Percentiles rank a stretch among this genome's conserved stretches.
Evolutionary conservation across 345 rosid species (phyloP).

Genomic region (Triadica sebifera): DNA sequence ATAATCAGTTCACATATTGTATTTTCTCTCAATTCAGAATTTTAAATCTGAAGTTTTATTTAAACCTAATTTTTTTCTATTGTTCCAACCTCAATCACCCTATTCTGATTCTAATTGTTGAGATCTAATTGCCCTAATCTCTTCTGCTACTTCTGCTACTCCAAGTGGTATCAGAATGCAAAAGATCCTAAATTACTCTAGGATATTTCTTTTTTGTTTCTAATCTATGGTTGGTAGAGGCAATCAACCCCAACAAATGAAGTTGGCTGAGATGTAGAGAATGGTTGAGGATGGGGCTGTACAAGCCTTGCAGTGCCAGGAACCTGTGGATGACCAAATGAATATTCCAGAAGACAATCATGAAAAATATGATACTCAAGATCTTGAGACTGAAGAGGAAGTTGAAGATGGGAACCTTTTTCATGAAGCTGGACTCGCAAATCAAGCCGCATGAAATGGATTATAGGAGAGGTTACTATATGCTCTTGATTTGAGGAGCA

Average conservation of each 20-base stretch:
- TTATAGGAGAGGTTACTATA: too few relatives aligned
- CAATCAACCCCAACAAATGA: background rate
- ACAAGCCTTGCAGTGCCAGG: background rate
- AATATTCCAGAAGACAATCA: background rate
- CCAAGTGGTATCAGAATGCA: background rate
- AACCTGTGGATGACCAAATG: constrained; percentile 1
- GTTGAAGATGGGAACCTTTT: background rate
- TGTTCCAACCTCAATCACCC: background rate
- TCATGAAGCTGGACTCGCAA: too few relatives aligned
- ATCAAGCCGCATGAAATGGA: too few relatives aligned
- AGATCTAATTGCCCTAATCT: background rate
- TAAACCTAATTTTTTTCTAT: background rate
- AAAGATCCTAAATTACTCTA: background rate
- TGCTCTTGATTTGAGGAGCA: background rate
- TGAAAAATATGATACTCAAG: background rate
- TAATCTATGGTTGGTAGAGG: background rate
- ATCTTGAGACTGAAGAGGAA: background rate
- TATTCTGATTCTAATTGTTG: background rate
- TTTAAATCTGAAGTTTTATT: background rate
- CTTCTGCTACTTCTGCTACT: background rate
- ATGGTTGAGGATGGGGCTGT: background rate
- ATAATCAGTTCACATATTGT: background rate
- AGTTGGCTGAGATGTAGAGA: background rate
- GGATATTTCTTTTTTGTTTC: background rate
- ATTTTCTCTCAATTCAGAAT: background rate